Evolutionary conservation across 192 early-diverging fungal genomes (phyloP).

Genomic region (Backusella luteola): DNA sequence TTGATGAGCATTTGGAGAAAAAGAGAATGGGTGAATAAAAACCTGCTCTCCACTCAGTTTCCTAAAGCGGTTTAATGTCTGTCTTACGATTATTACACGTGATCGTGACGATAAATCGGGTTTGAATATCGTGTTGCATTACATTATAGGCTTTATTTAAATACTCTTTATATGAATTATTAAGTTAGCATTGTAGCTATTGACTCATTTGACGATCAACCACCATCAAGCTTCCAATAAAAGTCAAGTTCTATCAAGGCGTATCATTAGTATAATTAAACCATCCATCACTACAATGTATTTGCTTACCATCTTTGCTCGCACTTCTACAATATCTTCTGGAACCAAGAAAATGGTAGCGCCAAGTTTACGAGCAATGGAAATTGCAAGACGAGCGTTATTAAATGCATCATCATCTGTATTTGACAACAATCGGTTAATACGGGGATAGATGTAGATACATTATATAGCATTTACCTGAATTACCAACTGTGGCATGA

Average conservation of each 20-base stretch:
- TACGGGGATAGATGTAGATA: too few species aligned
- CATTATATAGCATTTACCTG: conserved; percentile 36
- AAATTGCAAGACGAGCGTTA: conserved; percentile 97
- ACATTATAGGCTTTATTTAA: too few species aligned
- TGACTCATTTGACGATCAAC: conserved; percentile 50
- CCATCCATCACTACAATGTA: neutral
- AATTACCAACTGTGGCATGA: conserved; percentile 70
- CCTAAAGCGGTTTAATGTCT: neutral
- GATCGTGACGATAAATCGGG: neutral
- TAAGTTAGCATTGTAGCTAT: neutral
- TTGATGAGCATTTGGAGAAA: neutral
- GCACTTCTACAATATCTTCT: conserved; percentile 98
- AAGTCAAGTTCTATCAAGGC: conserved; percentile 79
- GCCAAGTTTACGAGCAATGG: conserved; percentile 97
- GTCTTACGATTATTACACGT: neutral
- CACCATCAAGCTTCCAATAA: conserved; percentile 93
- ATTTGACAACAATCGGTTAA: neutral
- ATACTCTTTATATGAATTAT: neutral
- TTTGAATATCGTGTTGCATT: neutral
- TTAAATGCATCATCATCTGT: conserved; percentile 83
- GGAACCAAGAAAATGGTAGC: conserved; percentile 99
- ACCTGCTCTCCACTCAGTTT: neutral
- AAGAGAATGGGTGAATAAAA: neutral
- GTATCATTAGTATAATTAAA: neutral
- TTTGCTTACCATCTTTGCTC: conserved; percentile 85